A percentile compares a stretch with the other conserved stretches of the same genome.
Evolutionary conservation across 2,329 filamentous ascomycete species (phyloP).

Genomic region (Stagonosporopsis chrysanthemi): DNA sequence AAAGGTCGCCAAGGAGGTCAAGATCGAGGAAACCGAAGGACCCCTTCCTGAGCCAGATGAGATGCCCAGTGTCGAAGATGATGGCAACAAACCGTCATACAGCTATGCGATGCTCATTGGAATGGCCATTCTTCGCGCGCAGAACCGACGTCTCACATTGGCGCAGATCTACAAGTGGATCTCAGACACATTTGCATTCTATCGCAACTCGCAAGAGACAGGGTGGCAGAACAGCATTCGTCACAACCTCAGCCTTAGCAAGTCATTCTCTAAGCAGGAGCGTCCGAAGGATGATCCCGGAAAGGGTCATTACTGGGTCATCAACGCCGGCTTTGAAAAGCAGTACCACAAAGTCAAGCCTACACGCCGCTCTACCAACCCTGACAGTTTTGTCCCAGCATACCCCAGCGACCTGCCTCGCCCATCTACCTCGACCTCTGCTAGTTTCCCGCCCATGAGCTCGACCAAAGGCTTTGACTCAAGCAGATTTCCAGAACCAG

Average conservation of each 20-base stretch:
- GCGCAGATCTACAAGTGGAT: slow-evolving; percentile 99
- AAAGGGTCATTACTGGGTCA: slow-evolving; percentile 97
- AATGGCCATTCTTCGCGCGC: slow-evolving; percentile 92
- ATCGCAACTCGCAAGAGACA: slow-evolving; percentile 76
- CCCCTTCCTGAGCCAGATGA: slow-evolving; percentile 74
- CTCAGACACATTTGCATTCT: slow-evolving; percentile 91
- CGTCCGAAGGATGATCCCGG: slow-evolving; percentile 96
- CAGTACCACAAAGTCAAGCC: slow-evolving; percentile 91
- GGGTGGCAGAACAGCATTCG: slow-evolving; percentile 99
- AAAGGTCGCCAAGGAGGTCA: slow-evolving; percentile 64
- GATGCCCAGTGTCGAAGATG: slow-evolving; percentile 83
- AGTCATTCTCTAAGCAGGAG: slow-evolving; percentile 94
- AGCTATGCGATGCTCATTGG: slow-evolving; percentile 96
- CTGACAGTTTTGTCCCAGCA: slow-evolving; percentile 44
- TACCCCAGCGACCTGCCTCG: slow-evolving; percentile 45
- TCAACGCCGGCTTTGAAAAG: slow-evolving; percentile 86
- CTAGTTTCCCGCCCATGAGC: slow-evolving; percentile 45
- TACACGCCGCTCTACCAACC: slow-evolving; percentile 61
- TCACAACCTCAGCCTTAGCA: slow-evolving; percentile 96
- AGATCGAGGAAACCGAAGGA: slow-evolving; percentile 48
- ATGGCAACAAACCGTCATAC: slow-evolving; percentile 86
- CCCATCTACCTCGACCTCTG: slow-evolving; percentile 50
- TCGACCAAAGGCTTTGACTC: slow-evolving; percentile 57
- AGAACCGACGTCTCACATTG: slow-evolving; percentile 82
- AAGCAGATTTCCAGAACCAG: slow-evolving; percentile 58